Evolutionary conservation across 2,329 filamentous ascomycete genomes (phyloP), one percentile per base, ranked within the genome.

Genomic region (Cladophialophora carrionii): DNA sequence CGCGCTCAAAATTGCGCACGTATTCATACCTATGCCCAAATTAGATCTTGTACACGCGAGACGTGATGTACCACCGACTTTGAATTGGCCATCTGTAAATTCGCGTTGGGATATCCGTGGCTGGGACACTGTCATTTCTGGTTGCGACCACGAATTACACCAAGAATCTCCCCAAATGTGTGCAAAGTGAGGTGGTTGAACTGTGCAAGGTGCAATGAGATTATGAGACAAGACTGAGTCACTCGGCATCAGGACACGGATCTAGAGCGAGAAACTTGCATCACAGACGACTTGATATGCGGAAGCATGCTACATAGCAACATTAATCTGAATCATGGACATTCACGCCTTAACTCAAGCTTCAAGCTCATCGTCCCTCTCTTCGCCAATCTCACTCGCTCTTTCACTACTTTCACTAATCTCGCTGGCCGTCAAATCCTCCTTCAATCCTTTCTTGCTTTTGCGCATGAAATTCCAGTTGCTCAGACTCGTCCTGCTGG

Each of bases 1-100:
- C 81, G 74, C 90, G 90, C 82, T 99, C 95, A 74, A 98, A 98
- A 55, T 82, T 79, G 76, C 91, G 91, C 69, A 98, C 94, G 78
- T 99, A 99, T 80, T 96, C 93, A 76, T 92, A 98, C 78, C 91
- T 96, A 63, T 72, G 1, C 4, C 9, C 32, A 5, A 8, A 37
- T 59, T 24, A 59, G 34, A 32, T 12, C 0, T 1, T 24, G 6
- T 29, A 22, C 14, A 24, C 3, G n/a, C 20, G 10, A 26, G 34
- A n/a, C 3, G 2, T 22, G 20, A 17, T 26, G 48, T 53, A 7
- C 14, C 14, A 62, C 65, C 24, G 72, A 78, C 76, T 75, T 78
- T 57, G 77, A 79, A 62, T 79, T 79, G 37, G 77, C 77, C 77
- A 71, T 71, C 8, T 54, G 26, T 5, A 32, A 51, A 24, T 51